Base-by-base conservation (phyloP, 164 flowering plant species). In the Macadamia integrifolia region DNA sequence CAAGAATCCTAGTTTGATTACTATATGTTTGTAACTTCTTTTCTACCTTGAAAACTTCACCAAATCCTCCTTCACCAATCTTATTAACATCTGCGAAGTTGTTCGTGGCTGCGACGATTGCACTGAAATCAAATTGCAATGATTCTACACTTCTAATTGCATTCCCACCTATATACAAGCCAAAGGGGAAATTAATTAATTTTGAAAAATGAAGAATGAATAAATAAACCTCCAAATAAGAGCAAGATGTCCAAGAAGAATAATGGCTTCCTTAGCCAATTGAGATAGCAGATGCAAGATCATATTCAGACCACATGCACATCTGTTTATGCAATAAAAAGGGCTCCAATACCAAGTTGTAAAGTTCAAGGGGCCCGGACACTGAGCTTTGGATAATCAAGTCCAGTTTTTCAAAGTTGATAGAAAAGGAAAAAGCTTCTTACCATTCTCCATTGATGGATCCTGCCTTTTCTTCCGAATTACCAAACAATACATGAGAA, bases 41-140 rank as follows among this genome's bases (percentile, higher is more conserved):
- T 35, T 5, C 42, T 76, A 81, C 84, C 78, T 67, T 78, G 71
- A 76, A 76, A 69, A 76, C 79, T 3, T 50, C 6, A 3, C 79
- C 79, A 73, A 73, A 77, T 62, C 80, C 80, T 31, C 84, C 82
- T 62, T 73, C 61, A 28, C 84, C 84, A 32, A 81, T 71, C 71
- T 77, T 75, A 62, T 81, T 81, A 1, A 12, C 60, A 50, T 64
- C 64, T 29, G 78, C 73, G 57, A 82, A 82, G 61, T 74, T 43
- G 53, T 8, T 49, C 15, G 53, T 49, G 0, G 53, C 53, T 49
- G 11, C 53, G 8, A 14, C 10, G 15, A 49, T 10, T 49, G 53
- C 8, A 5, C 11, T 49, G 53, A 49, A 49, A 14, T 49, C 15
- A 14, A 49, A 49, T 49, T 49, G 53, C 53, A 49, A 14, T 49